A percentile compares a stretch with the other conserved stretches of the same genome.
phyloP scores from a whole-genome alignment of 768 basidiomycete genomes.

The Tylopilus intermedius region DNA sequence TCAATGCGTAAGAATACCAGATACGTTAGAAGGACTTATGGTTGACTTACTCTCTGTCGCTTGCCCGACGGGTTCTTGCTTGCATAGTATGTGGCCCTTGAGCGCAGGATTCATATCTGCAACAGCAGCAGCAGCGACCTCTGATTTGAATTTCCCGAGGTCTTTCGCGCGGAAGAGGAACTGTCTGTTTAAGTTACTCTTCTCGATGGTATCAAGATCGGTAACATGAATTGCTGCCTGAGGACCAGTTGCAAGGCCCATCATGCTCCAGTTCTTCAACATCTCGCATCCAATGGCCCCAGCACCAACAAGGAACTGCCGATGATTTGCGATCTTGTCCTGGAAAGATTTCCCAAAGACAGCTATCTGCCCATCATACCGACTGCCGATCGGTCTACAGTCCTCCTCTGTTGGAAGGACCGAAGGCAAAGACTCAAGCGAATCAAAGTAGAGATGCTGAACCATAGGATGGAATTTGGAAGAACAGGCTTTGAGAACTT shows the following conservation, averaged over 20 bases:
- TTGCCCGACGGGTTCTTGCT: slow-evolving; percentile 90
- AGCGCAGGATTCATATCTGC: slow-evolving; percentile 94
- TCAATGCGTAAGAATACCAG: slow-evolving; percentile 10
- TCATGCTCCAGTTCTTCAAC: slow-evolving; percentile 99
- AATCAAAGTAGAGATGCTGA: slow-evolving; percentile 96
- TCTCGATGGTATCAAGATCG: slow-evolving; percentile 98
- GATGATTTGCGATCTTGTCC: slow-evolving; percentile 79
- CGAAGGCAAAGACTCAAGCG: slow-evolving; percentile 86
- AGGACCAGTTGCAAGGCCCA: slow-evolving; percentile 81
- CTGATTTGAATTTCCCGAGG: slow-evolving; percentile 94
- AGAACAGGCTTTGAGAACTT: slow-evolving; percentile 93
- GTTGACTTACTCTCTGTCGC: slow-evolving; percentile 79
- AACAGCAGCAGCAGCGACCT: slow-evolving; percentile 87
- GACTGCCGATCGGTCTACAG: slow-evolving; percentile 71
- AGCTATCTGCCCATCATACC: slow-evolving; percentile 93
- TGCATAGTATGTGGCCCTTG: slow-evolving; percentile 76
- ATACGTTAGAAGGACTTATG: not conserved
- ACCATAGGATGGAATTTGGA: slow-evolving; percentile 97
- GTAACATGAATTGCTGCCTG: slow-evolving; percentile 87
- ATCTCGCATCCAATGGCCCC: slow-evolving; percentile 99
- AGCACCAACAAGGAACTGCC: slow-evolving; percentile 96
- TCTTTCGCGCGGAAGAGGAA: slow-evolving; percentile 97
- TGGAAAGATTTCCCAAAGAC: slow-evolving; percentile 95
- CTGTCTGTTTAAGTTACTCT: slow-evolving; percentile 96
- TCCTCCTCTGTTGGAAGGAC: slow-evolving; percentile 75